Evolutionary conservation across 148 eudicot genomes (phyloP), one percentile per base, ranked within the genome.

Genomic region (Persicaria maculosa): DNA sequence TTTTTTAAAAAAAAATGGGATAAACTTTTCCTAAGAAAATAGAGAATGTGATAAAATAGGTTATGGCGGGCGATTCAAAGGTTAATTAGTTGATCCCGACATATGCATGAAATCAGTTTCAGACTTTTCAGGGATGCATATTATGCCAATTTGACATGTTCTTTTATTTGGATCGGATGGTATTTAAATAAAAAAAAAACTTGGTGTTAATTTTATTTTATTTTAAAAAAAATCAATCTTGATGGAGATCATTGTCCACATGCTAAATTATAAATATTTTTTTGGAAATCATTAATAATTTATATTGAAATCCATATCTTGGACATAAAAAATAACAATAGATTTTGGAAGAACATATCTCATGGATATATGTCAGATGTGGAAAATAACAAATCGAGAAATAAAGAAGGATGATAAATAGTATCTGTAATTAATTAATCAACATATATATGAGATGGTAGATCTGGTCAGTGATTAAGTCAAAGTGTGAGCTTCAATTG

Each of bases 401-500:
- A 20, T 9, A 8, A 9, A 9, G 10, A 14, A 59, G 20, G 25
- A 20, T 0, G 14, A 59, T 12, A 64, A 64, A 5, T 14, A 65
- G 5, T 40, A 36, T 65, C 7, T 65, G 8, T 65, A 40, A 16
- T 10, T 62, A 25, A 62, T 25, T 31, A 16, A 62, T 15, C 2
- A 14, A 4, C 43, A 20, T 11, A 36, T 1, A 11, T 22, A 12
- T 64, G 40, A 64, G 19, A 65, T 4, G 70, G 47, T 65, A 65
- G 70, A 65, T 65, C 70, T 36, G 46, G 70, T 65, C 70, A 65
- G 70, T 65, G 17, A 36, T 43, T 43, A 25, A 65, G 70, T 65
- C 70, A 65, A 65, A 65, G 70, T 36, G 47, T 36, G 70, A 65
- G 70, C 70, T 40, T 65, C 47, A 65, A 65, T 43, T 65, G 70